Evolutionary conservation across 1,284 basidiomycete species (phyloP).

Genomic region (Cryptococcus deneoformans): DNA sequence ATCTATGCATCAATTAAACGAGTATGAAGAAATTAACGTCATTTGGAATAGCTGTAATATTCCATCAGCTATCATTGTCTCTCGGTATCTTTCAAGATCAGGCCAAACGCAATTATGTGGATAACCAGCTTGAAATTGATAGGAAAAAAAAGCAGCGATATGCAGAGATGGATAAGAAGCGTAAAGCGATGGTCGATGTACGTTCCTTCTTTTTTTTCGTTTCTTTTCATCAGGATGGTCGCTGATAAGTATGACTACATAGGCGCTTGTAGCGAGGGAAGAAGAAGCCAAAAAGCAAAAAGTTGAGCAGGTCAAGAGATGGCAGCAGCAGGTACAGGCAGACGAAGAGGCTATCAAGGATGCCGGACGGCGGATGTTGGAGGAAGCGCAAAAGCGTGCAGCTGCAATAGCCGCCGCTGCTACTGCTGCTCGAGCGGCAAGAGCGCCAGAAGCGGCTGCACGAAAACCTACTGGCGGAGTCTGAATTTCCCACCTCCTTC

Average conservation of each 20-base stretch:
- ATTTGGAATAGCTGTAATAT: conserved; percentile 62
- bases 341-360: conserved; percentile 75
- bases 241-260: neutral
- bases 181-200: conserved; percentile 66
- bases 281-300: conserved; percentile 71
- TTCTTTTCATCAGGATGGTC: neutral
- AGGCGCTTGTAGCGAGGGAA: conserved; percentile 81
- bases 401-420: conserved; percentile 20
- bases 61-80: conserved; percentile 81
- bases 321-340: conserved; percentile 49
- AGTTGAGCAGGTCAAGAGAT: conserved; percentile 59
- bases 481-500: too few relatives aligned
- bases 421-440: conserved; percentile 7
- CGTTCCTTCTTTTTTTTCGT: conserved; percentile 12
- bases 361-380: conserved; percentile 66
- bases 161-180: conserved; percentile 70
- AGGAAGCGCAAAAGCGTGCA: conserved; percentile 53
- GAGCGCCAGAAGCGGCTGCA: neutral
- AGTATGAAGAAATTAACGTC: neutral
- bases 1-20: neutral
- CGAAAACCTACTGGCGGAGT: neutral
- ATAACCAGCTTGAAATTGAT: conserved; percentile 71
- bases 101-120: conserved; percentile 73
- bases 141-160: conserved; percentile 69
- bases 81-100: conserved; percentile 83